Evolutionary conservation across 345 rosid species (phyloP), one percentile per base, ranked within the genome.

Genomic region (Eucalyptus urophylla): DNA sequence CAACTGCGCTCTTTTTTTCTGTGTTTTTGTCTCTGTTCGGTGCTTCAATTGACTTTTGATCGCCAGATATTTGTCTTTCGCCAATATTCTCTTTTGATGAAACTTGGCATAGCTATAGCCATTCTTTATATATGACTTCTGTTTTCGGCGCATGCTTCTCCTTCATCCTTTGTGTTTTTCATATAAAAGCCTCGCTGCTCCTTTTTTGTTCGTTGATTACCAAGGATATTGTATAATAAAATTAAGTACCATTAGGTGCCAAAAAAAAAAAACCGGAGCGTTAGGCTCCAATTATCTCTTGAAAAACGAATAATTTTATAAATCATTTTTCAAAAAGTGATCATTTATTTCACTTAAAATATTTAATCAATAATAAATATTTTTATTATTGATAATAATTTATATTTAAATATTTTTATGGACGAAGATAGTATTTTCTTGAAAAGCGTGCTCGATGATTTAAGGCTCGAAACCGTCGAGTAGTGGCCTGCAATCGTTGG

Each of bases 11-110:
- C 49, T 7, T 54, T 17, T 13, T 37, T 37, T 25, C 49, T 17
- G 4, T 43, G 49, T 90, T 33, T 60, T 19, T 24, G 8, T 49
- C 80, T 65, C 17, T 54, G 25, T 87, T 53, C 50, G 92, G 87
- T 90, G 89, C 86, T 90, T 88, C 89, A 88, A 67, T 88, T 85
- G 86, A 15, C 22, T 47, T 80, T 90, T 88, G 88, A 87, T 90
- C 87, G 80, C 80, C 87, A 49, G 45, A 81, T 43, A 56, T 89
- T 24, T 16, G 54, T 22, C 47, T 11, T 11, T 3, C 47, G 47
- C 85, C 21, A 76, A 11, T 40, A 11, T 76, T 40, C 47, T 40
- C 85, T 21, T 76, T 76, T 40, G 85, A 76, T 76, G 29, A 37
- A 40, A 40, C 27, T 24, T 76, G 85, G 85, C 47, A 11, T 21